Conservation (phyloP, 202 grass and related monocot species). For the Dendrocalamus latiflorus region DNA sequence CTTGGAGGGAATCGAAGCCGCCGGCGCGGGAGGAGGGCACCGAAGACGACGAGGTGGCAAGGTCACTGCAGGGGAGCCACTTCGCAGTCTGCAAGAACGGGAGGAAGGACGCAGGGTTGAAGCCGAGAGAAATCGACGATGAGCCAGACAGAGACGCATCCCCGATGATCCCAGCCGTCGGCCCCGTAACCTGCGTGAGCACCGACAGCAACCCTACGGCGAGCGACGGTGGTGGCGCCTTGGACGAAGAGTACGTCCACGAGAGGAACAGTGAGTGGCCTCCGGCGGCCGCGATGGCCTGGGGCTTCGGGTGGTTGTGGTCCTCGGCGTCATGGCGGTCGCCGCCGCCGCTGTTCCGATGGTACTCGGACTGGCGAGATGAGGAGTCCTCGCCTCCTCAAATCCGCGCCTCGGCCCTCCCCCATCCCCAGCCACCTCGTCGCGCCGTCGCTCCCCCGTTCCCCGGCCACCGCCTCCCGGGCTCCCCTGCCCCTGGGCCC, state of each 20-base stretch:
- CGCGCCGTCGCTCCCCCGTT: too few relatives aligned
- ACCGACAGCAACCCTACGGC: constrained; percentile 54
- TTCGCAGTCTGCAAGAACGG: constrained; percentile 68
- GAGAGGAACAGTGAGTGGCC: constrained; percentile 34
- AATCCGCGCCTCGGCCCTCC: too few relatives aligned
- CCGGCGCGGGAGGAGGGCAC: constrained; percentile 12
- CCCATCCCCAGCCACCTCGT: too few relatives aligned
- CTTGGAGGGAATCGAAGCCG: constrained; percentile 7
- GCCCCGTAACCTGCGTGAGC: constrained; percentile 28
- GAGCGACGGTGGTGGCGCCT: constrained; percentile 36
- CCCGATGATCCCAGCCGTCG: constrained; percentile 22
- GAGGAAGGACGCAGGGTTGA: constrained; percentile 72
- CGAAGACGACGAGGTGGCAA: constrained; percentile 39
- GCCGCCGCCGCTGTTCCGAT: not conserved
- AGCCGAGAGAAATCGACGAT: constrained; percentile 55
- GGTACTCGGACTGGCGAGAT: constrained; percentile 19
- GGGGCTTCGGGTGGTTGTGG: constrained; percentile 40
- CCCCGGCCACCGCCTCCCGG: too few relatives aligned
- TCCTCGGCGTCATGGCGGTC: constrained; percentile 15
- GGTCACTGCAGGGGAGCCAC: constrained; percentile 94
- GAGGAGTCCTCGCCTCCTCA: too few relatives aligned
- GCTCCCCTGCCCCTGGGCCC: too few relatives aligned
- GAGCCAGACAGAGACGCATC: constrained; percentile 44
- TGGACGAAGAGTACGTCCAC: constrained; percentile 33
- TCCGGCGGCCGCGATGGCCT: constrained; percentile 13